Base-by-base conservation (phyloP, 2,329 filamentous ascomycete genomes). In the Nannizziopsis barbatae region DNA sequence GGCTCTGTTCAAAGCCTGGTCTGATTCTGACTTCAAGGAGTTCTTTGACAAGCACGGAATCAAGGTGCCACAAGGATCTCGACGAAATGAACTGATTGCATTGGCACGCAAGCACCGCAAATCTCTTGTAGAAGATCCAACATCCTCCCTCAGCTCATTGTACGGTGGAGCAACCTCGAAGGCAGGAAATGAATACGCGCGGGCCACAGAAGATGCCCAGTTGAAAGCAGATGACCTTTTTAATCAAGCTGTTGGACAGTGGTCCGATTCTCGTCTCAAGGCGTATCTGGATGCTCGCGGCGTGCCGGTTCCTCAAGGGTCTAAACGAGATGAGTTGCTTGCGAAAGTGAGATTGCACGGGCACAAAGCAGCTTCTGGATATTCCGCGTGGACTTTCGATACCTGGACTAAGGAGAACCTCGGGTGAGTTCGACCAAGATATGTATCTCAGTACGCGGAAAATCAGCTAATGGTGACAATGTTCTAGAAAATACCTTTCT, bases 31-130 rank as follows among this genome's bases (percentile, higher is more conserved):
- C 65, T 76, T 98, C 64, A 96, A 96, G 75, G 83, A 86, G 54
- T 96, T 92, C 72, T 81, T 81, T 48, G 90, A 96, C 71, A 86
- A 89, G 75, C 92, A 96, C 58, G 80, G 80, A 50, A 84, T 98
- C 62, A 76, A 76, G 72, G 86, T 95, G 44, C 92, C 92, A 8
- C 90, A 96, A 63, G 92, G 90, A 42, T 93, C 86, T 61, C 89
- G 84, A 73, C 73, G 79, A 57, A 93, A 95, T 60, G 90, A 98
- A 67, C 77, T 96, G 20, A 74, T 93, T 46, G 88, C 90, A 46
- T 77, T 96, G 53, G 83, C 90, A 54, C 87, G 90, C 63, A 93
- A 92, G 75, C 79, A 94, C 69, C 83, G 85, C 14, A 82, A 80
- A 52, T 81, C 87, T 59, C 59, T 69, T 18, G 52, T 68, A 31